Conservation (phyloP, 805 yeast genomes). For the Saccharomycopsis selenospora region DNA sequence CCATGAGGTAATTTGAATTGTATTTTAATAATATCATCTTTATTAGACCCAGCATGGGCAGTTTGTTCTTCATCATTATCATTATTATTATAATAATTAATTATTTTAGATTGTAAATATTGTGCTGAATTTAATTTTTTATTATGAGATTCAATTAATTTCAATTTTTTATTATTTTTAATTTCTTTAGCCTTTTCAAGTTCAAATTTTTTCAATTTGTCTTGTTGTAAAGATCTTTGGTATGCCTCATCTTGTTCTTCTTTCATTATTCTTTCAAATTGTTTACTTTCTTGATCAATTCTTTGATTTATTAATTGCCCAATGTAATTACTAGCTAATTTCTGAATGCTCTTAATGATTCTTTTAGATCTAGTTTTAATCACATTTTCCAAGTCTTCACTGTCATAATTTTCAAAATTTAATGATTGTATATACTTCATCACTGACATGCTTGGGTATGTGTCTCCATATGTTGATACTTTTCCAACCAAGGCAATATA, state of each 20-base stretch:
- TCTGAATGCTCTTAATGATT: conserved; percentile 32
- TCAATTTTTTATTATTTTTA: conserved; percentile 24
- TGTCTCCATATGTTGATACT: conserved; percentile 37
- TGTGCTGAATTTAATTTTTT: conserved; percentile 18
- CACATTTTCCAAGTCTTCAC: conserved; percentile 22
- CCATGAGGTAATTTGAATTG: conserved; percentile 54
- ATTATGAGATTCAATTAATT: conserved; percentile 7
- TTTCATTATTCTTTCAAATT: conserved; percentile 48
- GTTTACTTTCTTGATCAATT: conserved; percentile 52
- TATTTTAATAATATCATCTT: conserved; percentile 29
- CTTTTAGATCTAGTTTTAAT: conserved; percentile 17
- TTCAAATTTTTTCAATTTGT: conserved; percentile 40
- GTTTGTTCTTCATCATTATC: conserved; percentile 1
- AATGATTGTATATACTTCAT: conserved; percentile 32
- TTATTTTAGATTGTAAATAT: conserved; percentile 7
- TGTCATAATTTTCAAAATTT: conserved; percentile 28
- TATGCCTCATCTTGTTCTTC: conserved; percentile 64
- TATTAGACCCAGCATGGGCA: background rate
- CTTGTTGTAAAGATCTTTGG: conserved; percentile 50
- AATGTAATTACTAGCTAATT: conserved; percentile 46
- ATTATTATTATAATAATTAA: conserved; percentile 3
- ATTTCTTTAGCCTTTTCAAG: conserved; percentile 31
- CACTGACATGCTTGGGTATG: conserved; percentile 43
- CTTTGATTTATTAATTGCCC: conserved; percentile 56
- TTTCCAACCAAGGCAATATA: conserved; percentile 45